Evolutionary conservation across 441 rosid genomes (phyloP), one percentile per base, ranked within the genome.

Genomic region (Cnidoscolus chayamansa): DNA sequence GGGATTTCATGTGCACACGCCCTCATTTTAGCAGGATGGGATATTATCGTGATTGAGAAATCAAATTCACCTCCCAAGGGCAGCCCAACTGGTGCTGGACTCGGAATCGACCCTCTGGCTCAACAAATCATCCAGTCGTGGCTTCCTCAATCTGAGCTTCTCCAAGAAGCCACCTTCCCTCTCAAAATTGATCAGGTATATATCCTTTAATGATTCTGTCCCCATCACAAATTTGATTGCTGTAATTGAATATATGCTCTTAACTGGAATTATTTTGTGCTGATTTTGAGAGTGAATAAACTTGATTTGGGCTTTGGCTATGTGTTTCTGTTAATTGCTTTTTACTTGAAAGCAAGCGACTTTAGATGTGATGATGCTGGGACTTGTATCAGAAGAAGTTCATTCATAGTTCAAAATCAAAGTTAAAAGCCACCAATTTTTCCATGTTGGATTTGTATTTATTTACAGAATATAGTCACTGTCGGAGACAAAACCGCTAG

Each of bases 51-150:
- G 1, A 63, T 91, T 10, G 94, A 91, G 89, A 91, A 86, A 73
- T 79, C 85, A 0, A 7, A 55, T 32, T 68, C 81, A 60, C 87
- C 93, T n/a, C 89, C 88, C 0, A 83, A 78, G 51, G 86, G 89
- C n/a, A 89, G 87, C 69, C 87, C 91, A 17, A 88, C 90, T 12
- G 88, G 91, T 40, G 94, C 97, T 1, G 97, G 93, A 0, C 80
- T 89, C 20, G 83, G 91, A 7, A 86, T 91, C 63, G 93, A 89
- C 72, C 75, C 71, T 40, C 84, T 75, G 16, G 25, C 90, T 77
- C 85, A 64, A 17, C 65, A 71, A 17, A 70, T 91, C 76, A 82
- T 88, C 71, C 62, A 71, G 31, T 83, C 91, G 0, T 89, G 88
- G 94, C 83, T 88, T 12, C 73, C 66, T 2, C 66, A 16, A 2